Base-by-base conservation (phyloP, 2,329 filamentous ascomycete species). In the Fusarium sp. region DNA sequence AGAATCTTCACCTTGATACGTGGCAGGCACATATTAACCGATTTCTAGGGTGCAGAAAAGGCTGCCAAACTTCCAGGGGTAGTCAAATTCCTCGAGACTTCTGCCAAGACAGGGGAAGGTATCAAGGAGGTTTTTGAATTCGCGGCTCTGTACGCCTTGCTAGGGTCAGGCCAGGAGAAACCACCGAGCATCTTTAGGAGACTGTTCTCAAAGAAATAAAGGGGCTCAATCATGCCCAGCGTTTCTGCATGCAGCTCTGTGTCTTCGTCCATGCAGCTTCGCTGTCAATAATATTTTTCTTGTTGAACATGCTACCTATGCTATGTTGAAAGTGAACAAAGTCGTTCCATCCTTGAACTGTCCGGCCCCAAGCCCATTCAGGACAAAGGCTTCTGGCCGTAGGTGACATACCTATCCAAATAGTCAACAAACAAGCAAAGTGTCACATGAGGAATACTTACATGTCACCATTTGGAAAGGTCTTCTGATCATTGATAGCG, bases 401-500 rank as follows among this genome's bases (percentile, higher is more conserved):
- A 56, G 13, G 31, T 56, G 29, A 56, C 31, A 20, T 56, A 56
- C 11, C 52, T 35, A 10, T 39, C 22, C 5, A 3, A 4, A 24
- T 20, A 65, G 18, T 50, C 37, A 33, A 24, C 27, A 22, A 41
- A 18, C 22, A 13, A 8, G 29, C 22, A 59, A 20, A 18, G 11
- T 18, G 16, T 16, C 6, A 8, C 3, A 2, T 10, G 6, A 27
- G 6, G 8, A 24, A 18, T 6, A 27, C 54, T 9, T 39, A 58
- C 54, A 58, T 58, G 22, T 39, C 54, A 22, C 54, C 54, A 14
- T 58, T 58, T 14, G 69, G 35, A 20, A 73, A 8, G 0, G 41
- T 33, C 43, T 41, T 69, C 27, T 56, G 56, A 5, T 69, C 56
- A 11, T 35, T 57, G 13, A 77, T 67, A 9, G 70, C 72, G 8